Conservation (phyloP, 169 alveolate species). For the Eimeria acervulina region DNA sequence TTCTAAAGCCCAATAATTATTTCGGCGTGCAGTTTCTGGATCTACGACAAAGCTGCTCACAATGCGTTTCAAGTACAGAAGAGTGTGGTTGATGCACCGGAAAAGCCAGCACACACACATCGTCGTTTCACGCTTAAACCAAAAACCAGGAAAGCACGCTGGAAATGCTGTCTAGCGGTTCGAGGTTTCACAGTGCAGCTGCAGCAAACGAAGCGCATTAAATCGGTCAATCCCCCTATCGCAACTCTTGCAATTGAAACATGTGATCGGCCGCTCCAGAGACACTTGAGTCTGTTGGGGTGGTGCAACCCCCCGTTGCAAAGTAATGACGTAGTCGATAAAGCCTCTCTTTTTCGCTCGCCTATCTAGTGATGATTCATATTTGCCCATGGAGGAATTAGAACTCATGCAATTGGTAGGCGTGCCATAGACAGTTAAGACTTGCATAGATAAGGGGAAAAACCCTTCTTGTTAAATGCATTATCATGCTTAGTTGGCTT, state of each 20-base stretch:
- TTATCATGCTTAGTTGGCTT: too few species aligned
- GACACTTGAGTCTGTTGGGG: neutral
- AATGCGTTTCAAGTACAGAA: neutral
- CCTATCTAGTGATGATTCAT: neutral
- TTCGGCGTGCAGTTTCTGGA: neutral
- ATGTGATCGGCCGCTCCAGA: neutral
- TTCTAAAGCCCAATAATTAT: neutral
- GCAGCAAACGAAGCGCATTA: neutral
- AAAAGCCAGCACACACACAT: neutral
- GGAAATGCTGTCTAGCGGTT: neutral
- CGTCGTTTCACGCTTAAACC: neutral
- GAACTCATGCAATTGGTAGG: neutral
- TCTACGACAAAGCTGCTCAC: neutral
- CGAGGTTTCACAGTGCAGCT: neutral
- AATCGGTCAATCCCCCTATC: neutral
- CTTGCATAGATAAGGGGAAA: too few species aligned
- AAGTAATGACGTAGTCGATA: neutral
- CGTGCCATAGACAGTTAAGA: neutral
- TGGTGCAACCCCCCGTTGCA: neutral
- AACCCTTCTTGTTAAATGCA: neutral
- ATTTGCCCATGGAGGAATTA: neutral
- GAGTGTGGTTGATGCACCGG: neutral
- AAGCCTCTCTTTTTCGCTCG: neutral
- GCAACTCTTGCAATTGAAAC: neutral
- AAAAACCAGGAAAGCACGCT: neutral